Percentiles rank a stretch among this genome's conserved stretches.
Evolutionary conservation across 129 eudicot genomes (phyloP).

Genomic region (Oenanthe sinensis): DNA sequence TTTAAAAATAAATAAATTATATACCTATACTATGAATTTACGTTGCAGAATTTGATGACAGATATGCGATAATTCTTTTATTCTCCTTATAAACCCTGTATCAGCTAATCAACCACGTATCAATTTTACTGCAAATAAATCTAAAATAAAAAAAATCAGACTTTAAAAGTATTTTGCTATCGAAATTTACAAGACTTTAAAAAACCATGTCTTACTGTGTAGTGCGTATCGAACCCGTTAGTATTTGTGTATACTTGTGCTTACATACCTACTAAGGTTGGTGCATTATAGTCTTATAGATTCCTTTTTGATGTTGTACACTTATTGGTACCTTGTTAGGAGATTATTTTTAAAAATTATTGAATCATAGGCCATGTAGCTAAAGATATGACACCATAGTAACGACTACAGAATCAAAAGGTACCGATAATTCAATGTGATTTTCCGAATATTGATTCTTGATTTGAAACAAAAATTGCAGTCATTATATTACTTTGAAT

Average conservation of each 20-base stretch:
- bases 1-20: not conserved
- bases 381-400: not conserved
- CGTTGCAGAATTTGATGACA: not conserved
- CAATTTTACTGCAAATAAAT: not conserved
- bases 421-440: not conserved
- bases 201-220: not conserved
- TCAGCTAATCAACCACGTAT: not conserved
- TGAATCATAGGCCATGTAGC: not conserved
- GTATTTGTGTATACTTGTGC: no score
- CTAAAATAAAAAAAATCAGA: not conserved
- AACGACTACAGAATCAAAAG: not conserved
- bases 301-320: no score
- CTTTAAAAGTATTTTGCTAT: not conserved
- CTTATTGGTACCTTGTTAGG: no score
- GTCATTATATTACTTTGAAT: no score
- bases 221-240: not conserved
- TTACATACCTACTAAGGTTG: no score
- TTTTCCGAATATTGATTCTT: not conserved
- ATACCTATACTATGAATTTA: not conserved
- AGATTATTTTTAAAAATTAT: no score
- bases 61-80: not conserved
- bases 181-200: not conserved
- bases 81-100: not conserved
- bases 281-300: no score
- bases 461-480: not conserved